A percentile compares a stretch with the other conserved stretches of the same genome.
These are phyloP conservation scores for Xylaria nigripes DNA, from an alignment of 495 filamentous ascomycete genomes.

Conservation along the genomic window DNA sequence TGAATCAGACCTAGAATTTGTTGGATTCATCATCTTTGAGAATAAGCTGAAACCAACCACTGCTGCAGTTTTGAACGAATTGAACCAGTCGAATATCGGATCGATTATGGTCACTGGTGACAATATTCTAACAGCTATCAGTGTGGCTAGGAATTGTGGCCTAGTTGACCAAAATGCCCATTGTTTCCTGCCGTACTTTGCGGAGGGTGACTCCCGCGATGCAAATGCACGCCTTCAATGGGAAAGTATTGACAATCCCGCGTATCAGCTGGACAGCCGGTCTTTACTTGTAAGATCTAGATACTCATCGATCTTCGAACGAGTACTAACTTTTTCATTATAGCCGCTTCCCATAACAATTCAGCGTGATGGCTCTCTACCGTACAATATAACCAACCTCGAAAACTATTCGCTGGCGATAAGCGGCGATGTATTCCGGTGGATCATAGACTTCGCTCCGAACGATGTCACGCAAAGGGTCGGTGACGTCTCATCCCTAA, in stretches of 20 bases:
- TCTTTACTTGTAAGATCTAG: conserved; percentile 53
- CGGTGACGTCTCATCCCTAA: conserved; percentile 10
- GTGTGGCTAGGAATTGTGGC: conserved; percentile 87
- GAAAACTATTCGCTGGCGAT: conserved; percentile 81
- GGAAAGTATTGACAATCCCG: conserved; percentile 85
- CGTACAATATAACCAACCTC: conserved; percentile 70
- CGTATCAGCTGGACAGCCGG: conserved; percentile 63
- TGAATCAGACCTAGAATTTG: conserved; percentile 73
- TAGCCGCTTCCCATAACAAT: conserved; percentile 62
- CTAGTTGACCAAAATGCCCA: conserved; percentile 72
- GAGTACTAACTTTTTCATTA: conserved; percentile 17
- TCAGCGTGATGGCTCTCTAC: conserved; percentile 70
- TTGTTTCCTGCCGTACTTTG: conserved; percentile 87
- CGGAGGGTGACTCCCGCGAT: conserved; percentile 60
- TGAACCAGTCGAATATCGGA: conserved; percentile 77
- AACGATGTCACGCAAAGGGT: conserved; percentile 66
- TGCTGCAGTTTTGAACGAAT: conserved; percentile 65
- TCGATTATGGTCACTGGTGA: conserved; percentile 98
- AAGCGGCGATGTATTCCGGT: conserved; percentile 89
- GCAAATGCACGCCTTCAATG: conserved; percentile 65
- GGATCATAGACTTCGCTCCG: conserved; percentile 84
- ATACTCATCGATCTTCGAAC: neutral
- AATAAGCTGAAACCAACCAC: conserved; percentile 93
- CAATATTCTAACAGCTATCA: conserved; percentile 95
- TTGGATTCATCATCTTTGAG: conserved; percentile 97